Evolutionary conservation across 768 basidiomycete species (phyloP), one percentile per base, ranked within the genome.

Genomic region (Hebeloma cylindrosporum): DNA sequence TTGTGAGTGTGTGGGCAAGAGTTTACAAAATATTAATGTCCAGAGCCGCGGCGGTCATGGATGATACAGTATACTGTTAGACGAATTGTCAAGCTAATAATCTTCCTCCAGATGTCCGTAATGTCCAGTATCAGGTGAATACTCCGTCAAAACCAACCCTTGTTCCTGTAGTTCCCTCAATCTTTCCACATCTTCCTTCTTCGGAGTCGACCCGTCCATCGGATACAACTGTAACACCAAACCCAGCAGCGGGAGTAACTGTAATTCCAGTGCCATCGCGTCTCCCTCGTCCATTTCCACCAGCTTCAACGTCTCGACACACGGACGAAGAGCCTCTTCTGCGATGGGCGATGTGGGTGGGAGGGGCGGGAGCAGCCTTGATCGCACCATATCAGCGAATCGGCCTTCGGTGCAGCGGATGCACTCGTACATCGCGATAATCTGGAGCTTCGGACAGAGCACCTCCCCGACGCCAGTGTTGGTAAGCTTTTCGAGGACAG

Each of bases 401-500:
- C 26, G 45, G 13, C 48, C 56, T 4, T 48, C 38, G n/a, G 60
- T 47, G 26, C 57, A 57, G 9, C 47, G 27, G 8, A 59, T 42
- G 31, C 57, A 59, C 18, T 53, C 39, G 22, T 59, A 61, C 7
- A 59, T 35, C 4, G 60, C 57, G 5, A 61, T 45, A 2, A 48
- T 48, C 20, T 51, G 50, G 10, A 61, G 45, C 6, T 50, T 53
- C 4, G 57, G 57, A 27, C 60, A 61, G 6, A 61, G 36, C 14
- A 48, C 45, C 13, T 33, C 26, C 16, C 23, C 41, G 6, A 25
- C 32, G 17, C 40, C 45, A 5, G 41, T 31, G n/a, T 47, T 33
- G 30, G 56, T 59, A 16, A 61, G 44, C 13, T 44, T 43, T 14
- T 55, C 57, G 9, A 56, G 43, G 13, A 59, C 21, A 25, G 11